A percentile compares a stretch with the other conserved stretches of the same genome.
phyloP scores from a whole-genome alignment of 164 flowering plant species.

The Kalanchoe fedtschenkoi region DNA sequence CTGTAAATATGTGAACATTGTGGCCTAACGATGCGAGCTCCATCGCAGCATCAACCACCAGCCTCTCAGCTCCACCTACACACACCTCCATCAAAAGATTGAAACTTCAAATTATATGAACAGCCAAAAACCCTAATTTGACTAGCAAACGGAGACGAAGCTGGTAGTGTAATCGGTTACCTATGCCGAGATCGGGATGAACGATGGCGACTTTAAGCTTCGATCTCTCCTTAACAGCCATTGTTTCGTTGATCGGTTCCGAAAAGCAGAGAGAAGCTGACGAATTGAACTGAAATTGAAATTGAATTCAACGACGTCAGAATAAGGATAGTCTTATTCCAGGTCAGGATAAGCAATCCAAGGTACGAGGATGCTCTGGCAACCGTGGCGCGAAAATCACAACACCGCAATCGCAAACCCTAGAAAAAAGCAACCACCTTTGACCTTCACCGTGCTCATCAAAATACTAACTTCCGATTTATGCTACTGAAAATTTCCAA shows the following conservation, averaged over 20 bases:
- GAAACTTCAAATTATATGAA: not conserved
- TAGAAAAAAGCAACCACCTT: not conserved
- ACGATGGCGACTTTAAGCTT: slow-evolving; percentile 70
- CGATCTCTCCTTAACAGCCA: slow-evolving; percentile 28
- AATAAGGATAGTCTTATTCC: not conserved
- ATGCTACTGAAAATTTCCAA: not conserved
- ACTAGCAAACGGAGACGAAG: not conserved
- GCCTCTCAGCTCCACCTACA: slow-evolving; percentile 92
- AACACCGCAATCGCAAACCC: not conserved
- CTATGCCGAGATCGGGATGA: slow-evolving; percentile 96
- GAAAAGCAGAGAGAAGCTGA: not conserved
- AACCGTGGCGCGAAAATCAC: not conserved
- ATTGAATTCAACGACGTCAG: not conserved
- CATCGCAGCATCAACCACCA: slow-evolving; percentile 87
- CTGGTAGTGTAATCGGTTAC: slow-evolving; percentile 16
- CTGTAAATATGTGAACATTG: slow-evolving; percentile 73
- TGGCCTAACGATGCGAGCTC: slow-evolving; percentile 77
- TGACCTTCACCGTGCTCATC: not conserved
- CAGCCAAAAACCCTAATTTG: not conserved
- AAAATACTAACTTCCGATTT: not conserved
- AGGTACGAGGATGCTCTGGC: not conserved
- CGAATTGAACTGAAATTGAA: too few species aligned
- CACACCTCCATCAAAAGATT: slow-evolving; percentile 6
- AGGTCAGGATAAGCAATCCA: not conserved
- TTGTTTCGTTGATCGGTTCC: slow-evolving; percentile 9